These are phyloP conservation scores for Xylariaceae sp. DNA, from an alignment of 2,329 filamentous ascomycete genomes.

Conservation along the genomic window DNA sequence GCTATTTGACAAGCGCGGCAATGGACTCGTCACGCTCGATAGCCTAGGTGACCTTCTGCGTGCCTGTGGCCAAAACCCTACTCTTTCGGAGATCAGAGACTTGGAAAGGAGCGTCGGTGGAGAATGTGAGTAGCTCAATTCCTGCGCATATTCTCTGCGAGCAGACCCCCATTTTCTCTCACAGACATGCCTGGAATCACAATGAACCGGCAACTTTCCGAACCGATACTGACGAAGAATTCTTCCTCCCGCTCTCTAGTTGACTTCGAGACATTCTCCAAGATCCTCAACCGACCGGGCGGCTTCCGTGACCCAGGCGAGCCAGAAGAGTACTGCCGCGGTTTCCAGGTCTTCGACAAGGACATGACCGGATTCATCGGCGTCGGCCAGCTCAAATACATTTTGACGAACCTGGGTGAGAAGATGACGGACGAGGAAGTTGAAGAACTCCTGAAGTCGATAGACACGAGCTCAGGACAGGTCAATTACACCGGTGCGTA, in stretches of 20 bases:
- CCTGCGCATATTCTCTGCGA: too few relatives aligned
- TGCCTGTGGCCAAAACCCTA: constrained; percentile 97
- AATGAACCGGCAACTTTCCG: neutral
- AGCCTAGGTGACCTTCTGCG: constrained; percentile 89
- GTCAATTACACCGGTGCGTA: constrained; percentile 89
- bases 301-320: constrained; percentile 98
- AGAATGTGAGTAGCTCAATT: constrained; percentile 67
- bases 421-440: constrained; percentile 99
- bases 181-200: too few relatives aligned
- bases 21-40: constrained; percentile 80
- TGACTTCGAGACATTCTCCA: constrained; percentile 96
- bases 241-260: too few relatives aligned
- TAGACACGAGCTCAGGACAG: constrained; percentile 92
- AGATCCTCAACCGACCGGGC: constrained; percentile 92
- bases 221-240: too few relatives aligned
- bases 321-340: constrained; percentile 95
- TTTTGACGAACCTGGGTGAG: constrained; percentile 95
- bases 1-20: constrained; percentile 98
- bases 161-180: too few relatives aligned
- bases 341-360: constrained; percentile 99
- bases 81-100: constrained; percentile 84
- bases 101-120: constrained; percentile 83
- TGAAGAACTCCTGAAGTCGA: constrained; percentile 95
- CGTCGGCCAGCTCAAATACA: constrained; percentile 95
- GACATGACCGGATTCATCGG: constrained; percentile 98